A percentile compares a stretch with the other conserved stretches of the same genome.
Conservation (phyloP, 2,329 filamentous ascomycete species). For the Pyrenochaeta sp. region DNA sequence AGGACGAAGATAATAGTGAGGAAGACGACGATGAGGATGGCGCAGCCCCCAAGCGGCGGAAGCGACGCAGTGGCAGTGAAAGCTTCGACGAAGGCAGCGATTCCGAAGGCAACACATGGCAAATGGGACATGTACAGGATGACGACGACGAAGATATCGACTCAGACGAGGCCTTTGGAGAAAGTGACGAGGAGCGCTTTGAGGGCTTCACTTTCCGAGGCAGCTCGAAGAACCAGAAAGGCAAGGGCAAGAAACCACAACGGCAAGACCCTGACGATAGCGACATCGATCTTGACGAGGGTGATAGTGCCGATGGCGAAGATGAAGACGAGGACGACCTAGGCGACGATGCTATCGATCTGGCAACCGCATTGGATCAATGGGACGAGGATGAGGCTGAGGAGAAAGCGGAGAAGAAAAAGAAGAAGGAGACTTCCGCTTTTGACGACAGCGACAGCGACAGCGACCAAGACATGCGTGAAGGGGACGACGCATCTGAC, state of each 20-base stretch:
- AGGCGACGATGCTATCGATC: constrained; percentile 68
- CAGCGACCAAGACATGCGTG: constrained; percentile 55
- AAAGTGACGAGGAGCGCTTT: constrained; percentile 86
- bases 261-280: constrained; percentile 33
- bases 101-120: constrained; percentile 86
- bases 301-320: constrained; percentile 53
- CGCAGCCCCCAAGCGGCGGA: constrained; percentile 39
- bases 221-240: constrained; percentile 59
- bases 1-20: constrained; percentile 52
- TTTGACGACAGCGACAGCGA: constrained; percentile 62
- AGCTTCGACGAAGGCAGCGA: constrained; percentile 80
- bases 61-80: constrained; percentile 47
- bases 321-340: constrained; percentile 68
- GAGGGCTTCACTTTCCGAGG: constrained; percentile 76
- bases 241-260: constrained; percentile 52
- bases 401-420: constrained; percentile 35
- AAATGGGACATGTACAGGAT: constrained; percentile 72
- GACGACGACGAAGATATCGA: constrained; percentile 75
- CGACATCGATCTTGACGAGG: constrained; percentile 60
- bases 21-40: constrained; percentile 34
- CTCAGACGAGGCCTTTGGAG: constrained; percentile 84
- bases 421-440: constrained; percentile 49
- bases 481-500: constrained; percentile 58
- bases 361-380: constrained; percentile 67
- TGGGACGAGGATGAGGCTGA: constrained; percentile 48